A percentile compares a stretch with the other conserved stretches of the same genome.
These are phyloP conservation scores for Linnemannia zychae DNA, from an alignment of 192 early-diverging fungal species.

Conservation along the genomic window DNA sequence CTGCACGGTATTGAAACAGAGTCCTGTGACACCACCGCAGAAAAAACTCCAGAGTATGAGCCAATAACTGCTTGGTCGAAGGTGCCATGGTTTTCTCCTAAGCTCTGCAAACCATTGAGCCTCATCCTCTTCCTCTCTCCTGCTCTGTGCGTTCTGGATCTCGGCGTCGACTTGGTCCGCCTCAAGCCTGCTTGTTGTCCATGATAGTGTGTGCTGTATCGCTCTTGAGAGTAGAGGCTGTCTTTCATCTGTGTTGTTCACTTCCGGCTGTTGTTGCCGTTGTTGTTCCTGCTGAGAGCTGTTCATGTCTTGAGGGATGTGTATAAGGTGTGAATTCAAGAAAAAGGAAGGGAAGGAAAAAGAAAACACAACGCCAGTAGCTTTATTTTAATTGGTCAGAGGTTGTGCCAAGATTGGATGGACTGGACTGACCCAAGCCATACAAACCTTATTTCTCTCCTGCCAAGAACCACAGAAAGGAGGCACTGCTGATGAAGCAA, in stretches of 20 bases:
- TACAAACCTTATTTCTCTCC: background rate
- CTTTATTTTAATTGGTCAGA: background rate
- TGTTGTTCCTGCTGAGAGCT: background rate
- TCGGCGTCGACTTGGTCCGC: background rate
- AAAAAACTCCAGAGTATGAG: conserved; percentile 1
- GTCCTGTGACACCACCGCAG: background rate
- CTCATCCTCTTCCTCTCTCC: conserved; percentile 11
- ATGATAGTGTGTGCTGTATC: background rate
- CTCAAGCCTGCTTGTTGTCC: background rate
- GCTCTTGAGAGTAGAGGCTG: background rate
- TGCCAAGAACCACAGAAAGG: background rate
- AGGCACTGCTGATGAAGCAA: too few species aligned
- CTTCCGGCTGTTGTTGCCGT: background rate
- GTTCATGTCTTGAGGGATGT: background rate
- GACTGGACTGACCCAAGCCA: background rate
- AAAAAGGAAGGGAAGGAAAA: background rate
- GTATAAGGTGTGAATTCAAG: background rate
- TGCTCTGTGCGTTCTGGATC: background rate
- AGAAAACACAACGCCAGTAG: background rate
- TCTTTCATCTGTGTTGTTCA: background rate
- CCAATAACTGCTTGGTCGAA: conserved; percentile 10
- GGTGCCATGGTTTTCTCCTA: background rate
- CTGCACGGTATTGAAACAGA: background rate
- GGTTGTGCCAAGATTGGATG: background rate
- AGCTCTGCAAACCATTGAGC: conserved; percentile 17